Conservation (phyloP, 768 basidiomycete species). For the Pleurotus eryngii region DNA sequence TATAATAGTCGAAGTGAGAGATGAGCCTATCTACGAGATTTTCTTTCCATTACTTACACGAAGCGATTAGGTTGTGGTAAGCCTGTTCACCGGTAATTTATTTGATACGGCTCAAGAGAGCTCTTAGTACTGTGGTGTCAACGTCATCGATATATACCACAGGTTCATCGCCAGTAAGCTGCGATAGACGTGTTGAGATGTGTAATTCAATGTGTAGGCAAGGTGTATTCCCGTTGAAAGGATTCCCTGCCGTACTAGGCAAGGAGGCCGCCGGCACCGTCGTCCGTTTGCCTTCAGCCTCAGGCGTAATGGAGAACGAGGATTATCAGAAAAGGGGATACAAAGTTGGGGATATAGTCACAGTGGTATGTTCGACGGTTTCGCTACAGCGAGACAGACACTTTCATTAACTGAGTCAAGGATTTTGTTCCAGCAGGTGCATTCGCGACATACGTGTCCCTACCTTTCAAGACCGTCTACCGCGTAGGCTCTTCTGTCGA, state of each 20-base stretch:
- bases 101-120: neutral
- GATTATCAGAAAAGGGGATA: constrained; percentile 64
- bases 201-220: constrained; percentile 33
- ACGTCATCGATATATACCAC: constrained; percentile 86
- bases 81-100: neutral
- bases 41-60: neutral
- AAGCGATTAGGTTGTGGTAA: neutral
- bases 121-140: constrained; percentile 69
- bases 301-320: constrained; percentile 51
- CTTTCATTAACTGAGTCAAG: constrained; percentile 23
- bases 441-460: constrained; percentile 71
- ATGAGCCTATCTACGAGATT: neutral
- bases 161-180: constrained; percentile 37
- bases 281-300: constrained; percentile 68
- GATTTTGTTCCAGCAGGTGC: constrained; percentile 34
- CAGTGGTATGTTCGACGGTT: constrained; percentile 47
- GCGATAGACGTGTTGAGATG: neutral
- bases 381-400: neutral
- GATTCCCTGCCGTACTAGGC: constrained; percentile 69
- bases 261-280: constrained; percentile 79
- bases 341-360: constrained; percentile 69
- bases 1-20: constrained; percentile 44
- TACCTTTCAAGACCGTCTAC: constrained; percentile 53
- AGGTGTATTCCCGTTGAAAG: constrained; percentile 59
- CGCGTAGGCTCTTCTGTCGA: constrained; percentile 62